Evolutionary conservation across 139 green algal genomes (phyloP), one percentile per base, ranked within the genome.

Genomic region (Coelastrella sp.): DNA sequence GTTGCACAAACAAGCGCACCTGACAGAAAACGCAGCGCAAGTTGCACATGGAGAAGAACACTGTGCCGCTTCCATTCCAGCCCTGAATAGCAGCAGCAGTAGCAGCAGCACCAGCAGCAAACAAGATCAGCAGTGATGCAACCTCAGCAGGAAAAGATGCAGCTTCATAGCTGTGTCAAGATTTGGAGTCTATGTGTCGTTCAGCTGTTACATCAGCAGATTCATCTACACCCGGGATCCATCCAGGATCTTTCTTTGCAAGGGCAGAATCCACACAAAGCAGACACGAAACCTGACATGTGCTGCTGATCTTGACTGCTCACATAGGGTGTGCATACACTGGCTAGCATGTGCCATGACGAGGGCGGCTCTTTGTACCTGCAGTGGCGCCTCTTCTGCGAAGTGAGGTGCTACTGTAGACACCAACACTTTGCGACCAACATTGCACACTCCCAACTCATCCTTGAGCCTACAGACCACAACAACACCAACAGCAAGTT

Each of bases 41-140:
- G 81, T 88, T 92, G 89, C 89, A 92, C 68, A 83, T 74, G 81
- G 20, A 64, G 73, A 92, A 92, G 73, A 92, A 92, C 2, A 92
- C 81, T 47, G 89, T 88, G 19, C 89, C 89, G 23, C 73, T 86
- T 73, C 89, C 89, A 47, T 65, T 79, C 89, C 89, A 92, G 65
- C 89, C 89, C 80, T 89, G 73, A 57, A 64, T 4, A 19, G 8
- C 14, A 20, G 19, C 20, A 74, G 3, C 85, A 84, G 3, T 8
- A 73, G 61, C 4, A 47, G 4, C 5, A 19, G 22, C 60, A 60
- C 0, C 8, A 23, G 80, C 59, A 58, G 59, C 20, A 74, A 58
- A 3, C 17, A 22, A 0, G 4, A 73, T 8, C 56, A 54, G 19
- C 3, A 54, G 80, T 66, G 59, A 4, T 84, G 76, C 47, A 65